Percentiles rank a stretch among this genome's conserved stretches.
Conservation (phyloP, 2,329 filamentous ascomycete genomes). For the Coniochaeta hoffmannii region DNA sequence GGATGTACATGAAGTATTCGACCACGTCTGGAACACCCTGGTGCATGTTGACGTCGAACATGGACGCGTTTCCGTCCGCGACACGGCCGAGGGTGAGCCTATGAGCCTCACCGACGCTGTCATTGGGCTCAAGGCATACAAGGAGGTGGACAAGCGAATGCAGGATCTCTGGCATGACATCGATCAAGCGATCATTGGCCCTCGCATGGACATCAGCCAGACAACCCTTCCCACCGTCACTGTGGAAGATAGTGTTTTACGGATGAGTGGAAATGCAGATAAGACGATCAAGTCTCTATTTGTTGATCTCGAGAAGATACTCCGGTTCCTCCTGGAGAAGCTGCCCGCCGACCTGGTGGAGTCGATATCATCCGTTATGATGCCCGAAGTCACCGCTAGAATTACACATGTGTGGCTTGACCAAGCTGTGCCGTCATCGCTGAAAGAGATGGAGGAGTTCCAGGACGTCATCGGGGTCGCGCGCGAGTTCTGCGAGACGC, state of each 20-base stretch:
- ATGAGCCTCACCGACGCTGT: constrained; percentile 48
- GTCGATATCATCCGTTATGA: constrained; percentile 60
- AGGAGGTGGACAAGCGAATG: constrained; percentile 54
- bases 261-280: constrained; percentile 33
- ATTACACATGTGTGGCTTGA: constrained; percentile 71
- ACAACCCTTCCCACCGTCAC: constrained; percentile 30
- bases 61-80: constrained; percentile 48
- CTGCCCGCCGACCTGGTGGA: constrained; percentile 48
- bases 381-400: constrained; percentile 59
- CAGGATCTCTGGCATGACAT: constrained; percentile 55
- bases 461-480: constrained; percentile 62
- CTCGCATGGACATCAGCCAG: constrained; percentile 42
- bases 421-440: constrained; percentile 64
- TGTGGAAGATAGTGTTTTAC: constrained; percentile 33
- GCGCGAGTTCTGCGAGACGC: constrained; percentile 52
- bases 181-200: constrained; percentile 52
- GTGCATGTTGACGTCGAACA: constrained; percentile 53
- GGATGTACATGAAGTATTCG: constrained; percentile 58
- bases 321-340: constrained; percentile 43
- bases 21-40: constrained; percentile 63
- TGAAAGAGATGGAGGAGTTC: constrained; percentile 65
- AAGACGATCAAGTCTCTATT: constrained; percentile 43
- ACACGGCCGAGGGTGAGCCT: constrained; percentile 40
- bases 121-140: constrained; percentile 49
- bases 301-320: constrained; percentile 41